Conservation (phyloP, 441 rosid species). For the Pelargonium myrrhifolium region DNA sequence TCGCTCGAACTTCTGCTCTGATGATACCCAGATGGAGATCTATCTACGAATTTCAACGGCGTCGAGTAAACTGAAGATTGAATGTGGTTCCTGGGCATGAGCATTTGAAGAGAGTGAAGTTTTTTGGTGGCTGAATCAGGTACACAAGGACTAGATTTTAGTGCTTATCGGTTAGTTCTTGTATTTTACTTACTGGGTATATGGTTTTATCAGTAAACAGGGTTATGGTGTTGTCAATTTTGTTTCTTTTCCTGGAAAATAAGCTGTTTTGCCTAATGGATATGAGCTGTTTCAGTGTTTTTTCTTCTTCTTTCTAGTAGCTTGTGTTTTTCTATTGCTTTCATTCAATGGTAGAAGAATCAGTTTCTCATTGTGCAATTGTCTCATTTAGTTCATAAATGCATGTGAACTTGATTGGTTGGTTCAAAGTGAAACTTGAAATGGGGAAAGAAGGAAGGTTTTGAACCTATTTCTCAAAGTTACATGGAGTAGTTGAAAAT, state of each 20-base stretch:
- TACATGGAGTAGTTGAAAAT: neutral
- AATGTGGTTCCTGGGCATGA: neutral
- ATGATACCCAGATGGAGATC: neutral
- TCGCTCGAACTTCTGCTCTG: neutral
- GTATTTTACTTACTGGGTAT: neutral
- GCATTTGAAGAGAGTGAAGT: neutral
- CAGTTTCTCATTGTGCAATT: neutral
- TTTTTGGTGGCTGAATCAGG: neutral
- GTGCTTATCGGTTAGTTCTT: neutral
- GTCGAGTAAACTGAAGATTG: neutral
- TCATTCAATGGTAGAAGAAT: neutral
- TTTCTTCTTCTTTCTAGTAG: too few relatives aligned
- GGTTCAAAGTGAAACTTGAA: neutral
- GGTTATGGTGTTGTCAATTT: neutral
- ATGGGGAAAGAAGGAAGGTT: neutral
- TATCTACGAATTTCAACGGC: neutral
- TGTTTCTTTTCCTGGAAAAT: neutral
- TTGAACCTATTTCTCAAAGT: neutral
- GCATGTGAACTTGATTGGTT: too few relatives aligned
- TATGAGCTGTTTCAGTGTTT: neutral
- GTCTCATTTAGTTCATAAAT: too few relatives aligned
- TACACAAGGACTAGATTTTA: neutral
- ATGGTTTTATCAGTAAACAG: neutral
- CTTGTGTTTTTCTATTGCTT: neutral
- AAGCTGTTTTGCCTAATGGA: neutral